A percentile compares a stretch with the other conserved stretches of the same genome.
These are phyloP conservation scores for Spatholobus suberectus DNA, from an alignment of 306 rosid genomes.

Conservation along the genomic window DNA sequence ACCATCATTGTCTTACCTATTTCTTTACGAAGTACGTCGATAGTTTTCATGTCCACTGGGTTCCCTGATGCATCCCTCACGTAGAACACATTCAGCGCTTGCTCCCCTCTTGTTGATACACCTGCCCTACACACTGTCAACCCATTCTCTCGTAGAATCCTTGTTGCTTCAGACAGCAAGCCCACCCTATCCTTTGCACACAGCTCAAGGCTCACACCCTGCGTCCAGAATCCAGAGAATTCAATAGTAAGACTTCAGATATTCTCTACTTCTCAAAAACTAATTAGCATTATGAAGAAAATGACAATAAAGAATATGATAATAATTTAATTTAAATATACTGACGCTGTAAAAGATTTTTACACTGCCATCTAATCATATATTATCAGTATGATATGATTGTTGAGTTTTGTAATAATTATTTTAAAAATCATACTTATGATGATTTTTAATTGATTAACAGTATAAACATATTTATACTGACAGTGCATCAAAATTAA, in stretches of 20 bases:
- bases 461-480: too few relatives aligned
- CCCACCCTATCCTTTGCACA: constrained; percentile 86
- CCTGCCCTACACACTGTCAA: constrained; percentile 78
- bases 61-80: constrained; percentile 83
- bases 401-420: neutral
- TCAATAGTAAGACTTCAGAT: constrained; percentile 16
- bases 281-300: neutral
- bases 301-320: neutral
- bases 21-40: constrained; percentile 74
- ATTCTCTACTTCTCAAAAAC: neutral
- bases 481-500: neutral
- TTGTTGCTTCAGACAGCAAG: constrained; percentile 77
- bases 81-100: constrained; percentile 78
- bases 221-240: constrained; percentile 41
- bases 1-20: constrained; percentile 74
- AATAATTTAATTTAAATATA: neutral
- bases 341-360: too few relatives aligned
- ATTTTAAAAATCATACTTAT: too few relatives aligned
- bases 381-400: too few relatives aligned
- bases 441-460: neutral
- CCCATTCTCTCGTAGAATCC: constrained; percentile 86
- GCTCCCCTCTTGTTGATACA: constrained; percentile 76
- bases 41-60: constrained; percentile 63
- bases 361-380: neutral
- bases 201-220: constrained; percentile 84